Percentiles rank a stretch among this genome's conserved stretches.
Evolutionary conservation across 2,329 filamentous ascomycete species (phyloP).

Genomic region (Fusarium ramigenum): DNA sequence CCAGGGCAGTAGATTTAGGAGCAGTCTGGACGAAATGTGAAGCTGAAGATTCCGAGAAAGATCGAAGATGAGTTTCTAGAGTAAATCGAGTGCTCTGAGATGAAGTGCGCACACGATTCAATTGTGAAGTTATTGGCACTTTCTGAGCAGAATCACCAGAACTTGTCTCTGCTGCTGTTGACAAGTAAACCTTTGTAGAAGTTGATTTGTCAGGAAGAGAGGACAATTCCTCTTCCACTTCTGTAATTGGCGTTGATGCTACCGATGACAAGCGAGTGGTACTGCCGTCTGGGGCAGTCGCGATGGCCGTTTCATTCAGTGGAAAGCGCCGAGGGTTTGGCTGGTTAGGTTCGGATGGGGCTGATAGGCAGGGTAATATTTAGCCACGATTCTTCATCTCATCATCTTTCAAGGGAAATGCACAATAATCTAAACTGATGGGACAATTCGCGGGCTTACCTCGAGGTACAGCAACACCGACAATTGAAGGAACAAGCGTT

Average conservation of each 20-base stretch:
- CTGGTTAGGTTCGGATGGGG: conserved; percentile 14
- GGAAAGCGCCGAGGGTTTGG: conserved; percentile 20
- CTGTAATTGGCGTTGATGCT: not conserved
- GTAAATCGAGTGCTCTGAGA: not conserved
- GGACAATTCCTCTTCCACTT: not conserved
- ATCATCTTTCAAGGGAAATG: not conserved
- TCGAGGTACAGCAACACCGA: conserved; percentile 27
- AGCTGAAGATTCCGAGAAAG: not conserved
- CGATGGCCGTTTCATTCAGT: conserved; percentile 21
- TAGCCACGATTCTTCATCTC: not conserved
- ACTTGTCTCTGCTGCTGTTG: not conserved
- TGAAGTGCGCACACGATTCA: not conserved
- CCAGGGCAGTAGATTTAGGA: not conserved
- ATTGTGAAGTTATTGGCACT: not conserved
- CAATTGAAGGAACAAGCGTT: conserved; percentile 23
- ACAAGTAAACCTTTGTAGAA: not conserved
- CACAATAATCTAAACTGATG: not conserved
- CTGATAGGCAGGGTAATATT: not conserved
- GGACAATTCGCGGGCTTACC: conserved; percentile 19
- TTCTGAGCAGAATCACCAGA: not conserved
- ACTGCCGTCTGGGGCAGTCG: conserved; percentile 11
- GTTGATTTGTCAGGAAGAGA: not conserved
- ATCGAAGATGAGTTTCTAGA: not conserved
- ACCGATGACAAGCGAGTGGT: conserved; percentile 21
- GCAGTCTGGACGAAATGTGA: not conserved